Evolutionary conservation across 371 early-diverging fungal species (phyloP).

Genomic region (Mucor sp.): DNA sequence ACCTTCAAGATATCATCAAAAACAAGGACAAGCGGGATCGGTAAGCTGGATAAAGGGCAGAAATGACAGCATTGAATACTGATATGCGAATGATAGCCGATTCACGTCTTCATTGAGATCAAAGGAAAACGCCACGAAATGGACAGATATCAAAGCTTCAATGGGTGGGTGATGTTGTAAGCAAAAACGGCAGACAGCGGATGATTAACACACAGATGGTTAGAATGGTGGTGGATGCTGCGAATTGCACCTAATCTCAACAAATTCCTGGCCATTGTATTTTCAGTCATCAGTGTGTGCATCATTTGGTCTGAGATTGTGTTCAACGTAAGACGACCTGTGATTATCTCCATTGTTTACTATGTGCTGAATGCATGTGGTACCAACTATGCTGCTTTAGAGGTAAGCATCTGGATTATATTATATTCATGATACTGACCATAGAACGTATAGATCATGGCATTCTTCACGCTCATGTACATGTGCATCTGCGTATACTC

Average conservation of each 20-base stretch:
- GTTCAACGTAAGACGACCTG: conserved; percentile 64
- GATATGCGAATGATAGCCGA: neutral
- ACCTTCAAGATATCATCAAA: conserved; percentile 73
- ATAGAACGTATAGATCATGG: conserved; percentile 53
- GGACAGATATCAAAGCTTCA: neutral
- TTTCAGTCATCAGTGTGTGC: conserved; percentile 63
- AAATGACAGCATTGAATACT: neutral
- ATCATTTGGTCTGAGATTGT: conserved; percentile 94
- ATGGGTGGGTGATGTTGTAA: conserved; percentile 1
- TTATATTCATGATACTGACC: neutral
- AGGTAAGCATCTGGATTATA: no score
- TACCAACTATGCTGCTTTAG: conserved; percentile 57
- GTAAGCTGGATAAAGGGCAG: conserved; percentile 29
- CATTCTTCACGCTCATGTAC: conserved; percentile 79
- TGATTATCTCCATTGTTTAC: conserved; percentile 58
- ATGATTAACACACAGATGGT: neutral
- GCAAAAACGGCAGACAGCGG: no score
- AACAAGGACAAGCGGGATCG: conserved; percentile 62
- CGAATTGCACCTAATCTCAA: conserved; percentile 66
- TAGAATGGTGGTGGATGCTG: conserved; percentile 87
- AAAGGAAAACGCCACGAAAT: conserved; percentile 1
- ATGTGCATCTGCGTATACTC: conserved; percentile 93
- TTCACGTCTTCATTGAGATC: conserved; percentile 19
- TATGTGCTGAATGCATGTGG: conserved; percentile 46
- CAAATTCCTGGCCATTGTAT: conserved; percentile 61